These are phyloP conservation scores for Zangia roseola DNA, from an alignment of 768 basidiomycete species.

Conservation along the genomic window DNA sequence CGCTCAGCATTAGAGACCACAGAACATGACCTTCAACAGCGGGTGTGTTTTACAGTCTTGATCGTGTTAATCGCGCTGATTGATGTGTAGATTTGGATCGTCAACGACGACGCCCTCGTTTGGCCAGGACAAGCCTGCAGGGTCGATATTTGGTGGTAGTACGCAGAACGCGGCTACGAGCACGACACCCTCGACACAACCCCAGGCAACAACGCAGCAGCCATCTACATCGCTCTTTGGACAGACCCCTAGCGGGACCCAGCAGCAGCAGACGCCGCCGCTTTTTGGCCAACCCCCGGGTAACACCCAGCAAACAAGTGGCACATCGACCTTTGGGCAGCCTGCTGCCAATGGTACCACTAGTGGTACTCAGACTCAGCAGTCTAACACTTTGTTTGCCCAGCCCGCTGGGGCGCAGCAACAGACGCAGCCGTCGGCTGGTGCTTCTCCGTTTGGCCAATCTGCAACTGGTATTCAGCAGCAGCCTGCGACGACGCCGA, in stretches of 20 bases:
- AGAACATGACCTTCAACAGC: slow-evolving; percentile 20
- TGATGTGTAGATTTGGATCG: slow-evolving; percentile 34
- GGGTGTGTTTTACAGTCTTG: slow-evolving; percentile 13
- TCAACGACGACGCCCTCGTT: slow-evolving; percentile 39
- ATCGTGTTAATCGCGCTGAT: slow-evolving; percentile 5
- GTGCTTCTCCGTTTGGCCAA: neutral
- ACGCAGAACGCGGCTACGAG: slow-evolving; percentile 27
- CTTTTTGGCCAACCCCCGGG: slow-evolving; percentile 14
- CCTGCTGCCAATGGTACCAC: neutral
- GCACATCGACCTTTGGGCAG: slow-evolving; percentile 1
- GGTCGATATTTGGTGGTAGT: slow-evolving; percentile 38
- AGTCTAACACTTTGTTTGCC: slow-evolving; percentile 29
- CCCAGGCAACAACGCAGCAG: slow-evolving; percentile 23
- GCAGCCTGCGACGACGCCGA: slow-evolving; percentile 21
- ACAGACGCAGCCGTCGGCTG: neutral
- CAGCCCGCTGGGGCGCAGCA: neutral
- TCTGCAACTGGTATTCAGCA: slow-evolving; percentile 17
- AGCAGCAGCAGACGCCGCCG: slow-evolving; percentile 8
- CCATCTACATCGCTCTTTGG: slow-evolving; percentile 20
- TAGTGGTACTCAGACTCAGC: slow-evolving; percentile 19
- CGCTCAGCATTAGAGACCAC: too few species aligned
- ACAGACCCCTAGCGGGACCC: slow-evolving; percentile 9
- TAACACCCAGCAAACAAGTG: neutral
- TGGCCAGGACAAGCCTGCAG: slow-evolving; percentile 32
- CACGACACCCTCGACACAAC: slow-evolving; percentile 12